Conservation (phyloP, 768 basidiomycete species). For the Psilocybe cubensis region DNA sequence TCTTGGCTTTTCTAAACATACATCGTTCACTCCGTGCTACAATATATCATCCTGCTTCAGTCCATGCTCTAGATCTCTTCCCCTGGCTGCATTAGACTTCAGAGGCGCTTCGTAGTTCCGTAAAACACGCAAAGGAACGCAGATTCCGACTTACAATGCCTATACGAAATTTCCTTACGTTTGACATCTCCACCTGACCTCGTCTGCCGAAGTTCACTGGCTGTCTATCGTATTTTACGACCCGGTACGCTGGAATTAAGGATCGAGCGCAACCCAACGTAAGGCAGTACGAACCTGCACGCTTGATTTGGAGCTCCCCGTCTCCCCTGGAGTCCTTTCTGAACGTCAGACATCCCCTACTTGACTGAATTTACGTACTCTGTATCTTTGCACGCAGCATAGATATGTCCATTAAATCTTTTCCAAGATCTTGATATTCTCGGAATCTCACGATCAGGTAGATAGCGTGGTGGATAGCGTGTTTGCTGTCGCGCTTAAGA, state of each 20-base stretch:
- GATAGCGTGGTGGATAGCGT: neutral
- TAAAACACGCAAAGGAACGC: neutral
- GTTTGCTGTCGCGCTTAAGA: neutral
- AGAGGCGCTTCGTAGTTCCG: neutral
- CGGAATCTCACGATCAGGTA: neutral
- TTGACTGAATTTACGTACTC: conserved; percentile 12
- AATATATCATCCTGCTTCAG: no score
- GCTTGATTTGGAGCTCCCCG: neutral
- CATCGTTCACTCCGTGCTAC: no score
- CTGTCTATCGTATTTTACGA: neutral
- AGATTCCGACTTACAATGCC: neutral
- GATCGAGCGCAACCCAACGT: neutral
- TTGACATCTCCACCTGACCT: conserved; percentile 5
- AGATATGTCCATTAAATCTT: conserved; percentile 4
- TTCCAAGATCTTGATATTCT: neutral
- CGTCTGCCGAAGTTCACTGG: neutral
- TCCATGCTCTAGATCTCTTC: no score
- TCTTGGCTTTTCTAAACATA: no score
- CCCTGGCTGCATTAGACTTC: neutral
- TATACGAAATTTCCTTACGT: neutral
- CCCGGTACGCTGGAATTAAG: neutral
- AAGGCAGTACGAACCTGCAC: conserved; percentile 4
- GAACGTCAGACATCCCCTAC: conserved; percentile 6
- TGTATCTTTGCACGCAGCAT: neutral
- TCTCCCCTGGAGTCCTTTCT: conserved; percentile 2